A percentile compares a stretch with the other conserved stretches of the same genome.
Evolutionary conservation across 2,329 filamentous ascomycete genomes (phyloP).

Genomic region (Fusarium sp.): DNA sequence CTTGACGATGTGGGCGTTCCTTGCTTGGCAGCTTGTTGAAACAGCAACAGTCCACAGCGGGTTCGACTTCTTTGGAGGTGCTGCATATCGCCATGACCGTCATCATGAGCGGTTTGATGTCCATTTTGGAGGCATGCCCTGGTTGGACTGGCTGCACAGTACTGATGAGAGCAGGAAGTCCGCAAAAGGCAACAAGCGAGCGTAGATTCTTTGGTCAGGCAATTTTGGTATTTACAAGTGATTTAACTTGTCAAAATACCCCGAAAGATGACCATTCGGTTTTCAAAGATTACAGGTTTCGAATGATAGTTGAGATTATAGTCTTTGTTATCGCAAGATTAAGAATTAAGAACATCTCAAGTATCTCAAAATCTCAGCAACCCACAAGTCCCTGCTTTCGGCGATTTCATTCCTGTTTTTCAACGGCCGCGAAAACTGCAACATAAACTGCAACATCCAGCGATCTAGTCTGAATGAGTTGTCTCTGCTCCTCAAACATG

Average conservation of each 20-base stretch:
- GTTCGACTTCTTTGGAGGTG: constrained; percentile 67
- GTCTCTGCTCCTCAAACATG: no score
- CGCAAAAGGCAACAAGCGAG: background rate
- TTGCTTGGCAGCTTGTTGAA: constrained; percentile 64
- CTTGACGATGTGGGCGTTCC: constrained; percentile 66
- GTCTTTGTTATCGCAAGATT: no score
- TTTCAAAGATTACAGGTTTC: no score
- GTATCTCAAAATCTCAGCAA: no score
- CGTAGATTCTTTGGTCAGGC: background rate
- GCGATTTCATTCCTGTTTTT: no score
- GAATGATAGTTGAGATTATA: no score
- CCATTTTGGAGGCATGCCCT: constrained; percentile 67
- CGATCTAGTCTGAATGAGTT: no score
- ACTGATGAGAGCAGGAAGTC: constrained; percentile 53
- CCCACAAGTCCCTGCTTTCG: no score
- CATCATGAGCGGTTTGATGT: constrained; percentile 71
- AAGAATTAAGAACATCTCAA: no score
- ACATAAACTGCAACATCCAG: no score
- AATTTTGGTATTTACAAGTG: background rate
- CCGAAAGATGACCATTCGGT: background rate
- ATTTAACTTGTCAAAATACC: background rate
- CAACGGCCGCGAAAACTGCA: no score
- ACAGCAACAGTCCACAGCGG: constrained; percentile 70
- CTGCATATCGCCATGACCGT: constrained; percentile 67
- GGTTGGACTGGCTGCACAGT: constrained; percentile 70